These are phyloP conservation scores for Choanephora cucurbitarum DNA, from an alignment of 371 early-diverging fungal species.

Conservation along the genomic window DNA sequence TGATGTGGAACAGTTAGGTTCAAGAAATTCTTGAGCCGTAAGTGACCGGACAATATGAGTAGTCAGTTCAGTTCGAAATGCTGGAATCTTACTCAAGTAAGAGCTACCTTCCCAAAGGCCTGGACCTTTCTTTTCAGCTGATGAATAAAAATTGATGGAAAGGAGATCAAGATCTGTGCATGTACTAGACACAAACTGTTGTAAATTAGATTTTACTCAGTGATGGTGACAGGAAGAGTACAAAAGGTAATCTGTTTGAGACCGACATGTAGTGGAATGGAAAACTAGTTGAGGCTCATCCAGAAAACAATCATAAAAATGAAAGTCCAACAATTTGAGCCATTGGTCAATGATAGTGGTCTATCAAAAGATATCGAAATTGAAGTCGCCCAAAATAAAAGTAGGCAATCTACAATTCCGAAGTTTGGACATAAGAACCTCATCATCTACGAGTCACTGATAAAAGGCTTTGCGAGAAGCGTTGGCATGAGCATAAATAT, in stretches of 20 bases:
- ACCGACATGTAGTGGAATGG: background rate
- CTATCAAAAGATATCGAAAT: background rate
- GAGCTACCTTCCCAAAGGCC: background rate
- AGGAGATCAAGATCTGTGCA: background rate
- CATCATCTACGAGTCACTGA: background rate
- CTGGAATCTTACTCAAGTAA: background rate
- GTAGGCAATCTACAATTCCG: background rate
- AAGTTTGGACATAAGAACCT: background rate
- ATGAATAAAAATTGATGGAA: background rate
- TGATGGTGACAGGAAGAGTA: background rate
- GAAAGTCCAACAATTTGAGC: background rate
- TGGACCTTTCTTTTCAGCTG: background rate
- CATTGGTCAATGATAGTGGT: background rate
- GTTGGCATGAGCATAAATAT: constrained; percentile 1
- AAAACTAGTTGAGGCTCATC: background rate
- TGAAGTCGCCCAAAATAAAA: constrained; percentile 9
- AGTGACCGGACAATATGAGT: background rate
- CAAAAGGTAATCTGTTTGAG: background rate
- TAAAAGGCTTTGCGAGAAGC: background rate
- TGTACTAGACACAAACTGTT: background rate
- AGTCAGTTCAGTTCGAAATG: background rate
- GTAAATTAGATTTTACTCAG: background rate
- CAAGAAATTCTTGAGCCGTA: background rate
- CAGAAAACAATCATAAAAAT: background rate
- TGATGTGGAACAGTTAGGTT: background rate